phyloP scores from a whole-genome alignment of 352 stramenopile species.

The Phytophthora rubi region DNA sequence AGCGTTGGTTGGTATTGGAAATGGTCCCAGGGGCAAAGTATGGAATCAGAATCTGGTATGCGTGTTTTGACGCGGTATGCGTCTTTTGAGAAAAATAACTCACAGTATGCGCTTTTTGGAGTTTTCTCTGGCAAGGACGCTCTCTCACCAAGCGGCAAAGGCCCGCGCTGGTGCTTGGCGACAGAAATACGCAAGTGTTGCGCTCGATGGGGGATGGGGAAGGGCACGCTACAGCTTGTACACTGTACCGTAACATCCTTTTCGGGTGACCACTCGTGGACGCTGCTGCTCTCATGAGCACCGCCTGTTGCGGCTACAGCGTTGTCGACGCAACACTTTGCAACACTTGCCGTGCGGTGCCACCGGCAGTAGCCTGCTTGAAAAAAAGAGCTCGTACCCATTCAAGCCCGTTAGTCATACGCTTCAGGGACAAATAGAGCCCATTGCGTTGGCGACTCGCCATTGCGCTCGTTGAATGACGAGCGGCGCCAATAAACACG shows the following conservation, averaged over 20 bases:
- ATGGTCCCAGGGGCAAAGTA: too few relatives aligned
- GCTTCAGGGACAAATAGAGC: too few relatives aligned
- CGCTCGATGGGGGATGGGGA: constrained; percentile 5
- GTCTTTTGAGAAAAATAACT: too few relatives aligned
- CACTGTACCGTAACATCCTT: background rate
- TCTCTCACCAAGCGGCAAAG: constrained; percentile 13
- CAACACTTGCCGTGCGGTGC: too few relatives aligned
- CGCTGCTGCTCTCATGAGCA: background rate
- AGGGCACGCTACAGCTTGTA: background rate
- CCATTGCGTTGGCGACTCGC: too few relatives aligned
- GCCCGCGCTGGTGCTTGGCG: constrained; percentile 11
- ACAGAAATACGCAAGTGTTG: constrained; percentile 28
- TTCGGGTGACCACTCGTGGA: constrained; percentile 9
- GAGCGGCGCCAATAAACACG: constrained; percentile 4
- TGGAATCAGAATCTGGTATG: too few relatives aligned
- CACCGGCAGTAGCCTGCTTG: too few relatives aligned
- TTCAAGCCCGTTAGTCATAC: too few relatives aligned
- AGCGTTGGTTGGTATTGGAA: too few relatives aligned
- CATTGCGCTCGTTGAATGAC: background rate
- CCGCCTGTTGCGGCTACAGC: background rate
- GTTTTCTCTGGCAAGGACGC: background rate
- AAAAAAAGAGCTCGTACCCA: too few relatives aligned
- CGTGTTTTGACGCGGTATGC: too few relatives aligned
- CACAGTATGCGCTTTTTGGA: too few relatives aligned
- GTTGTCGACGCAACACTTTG: background rate